phyloP scores from a whole-genome alignment of 495 filamentous ascomycete genomes.

The Bathelium albidoporum region DNA sequence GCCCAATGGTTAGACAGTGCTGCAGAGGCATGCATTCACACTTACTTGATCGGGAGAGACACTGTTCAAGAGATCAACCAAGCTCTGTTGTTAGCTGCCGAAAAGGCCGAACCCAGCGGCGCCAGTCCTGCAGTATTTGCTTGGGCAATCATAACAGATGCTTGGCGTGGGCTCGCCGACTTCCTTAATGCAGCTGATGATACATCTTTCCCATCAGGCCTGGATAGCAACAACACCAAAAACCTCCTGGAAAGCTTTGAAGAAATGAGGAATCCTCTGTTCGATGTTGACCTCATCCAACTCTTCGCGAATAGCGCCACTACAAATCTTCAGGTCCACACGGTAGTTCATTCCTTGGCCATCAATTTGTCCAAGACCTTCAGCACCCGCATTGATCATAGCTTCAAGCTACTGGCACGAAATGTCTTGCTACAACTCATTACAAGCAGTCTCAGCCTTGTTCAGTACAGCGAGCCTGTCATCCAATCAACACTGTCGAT shows the following conservation, averaged over 20 bases:
- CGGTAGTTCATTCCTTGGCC: slow-evolving; percentile 43
- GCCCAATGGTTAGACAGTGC: slow-evolving; percentile 26
- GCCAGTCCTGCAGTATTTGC: slow-evolving; percentile 61
- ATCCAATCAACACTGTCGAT: background rate
- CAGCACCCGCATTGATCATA: slow-evolving; percentile 6
- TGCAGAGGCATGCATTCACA: slow-evolving; percentile 31
- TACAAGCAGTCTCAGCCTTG: background rate
- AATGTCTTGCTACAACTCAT: slow-evolving; percentile 55
- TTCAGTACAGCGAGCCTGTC: background rate
- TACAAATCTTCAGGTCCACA: slow-evolving; percentile 47
- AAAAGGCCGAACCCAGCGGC: slow-evolving; percentile 31
- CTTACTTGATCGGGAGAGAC: slow-evolving; percentile 53
- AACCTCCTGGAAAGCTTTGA: slow-evolving; percentile 33
- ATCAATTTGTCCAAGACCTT: slow-evolving; percentile 34
- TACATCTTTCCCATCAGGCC: background rate
- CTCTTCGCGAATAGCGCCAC: slow-evolving; percentile 44
- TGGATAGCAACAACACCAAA: background rate
- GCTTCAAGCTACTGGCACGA: slow-evolving; percentile 44
- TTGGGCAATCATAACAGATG: slow-evolving; percentile 56
- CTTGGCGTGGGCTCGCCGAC: background rate
- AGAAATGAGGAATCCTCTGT: slow-evolving; percentile 31
- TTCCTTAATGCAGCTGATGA: background rate
- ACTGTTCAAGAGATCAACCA: slow-evolving; percentile 52
- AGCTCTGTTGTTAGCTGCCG: slow-evolving; percentile 43
- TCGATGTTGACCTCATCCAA: slow-evolving; percentile 38